Evolutionary conservation across 192 early-diverging fungal species (phyloP), one percentile per base, ranked within the genome.

Genomic region (Coemansia sp.): DNA sequence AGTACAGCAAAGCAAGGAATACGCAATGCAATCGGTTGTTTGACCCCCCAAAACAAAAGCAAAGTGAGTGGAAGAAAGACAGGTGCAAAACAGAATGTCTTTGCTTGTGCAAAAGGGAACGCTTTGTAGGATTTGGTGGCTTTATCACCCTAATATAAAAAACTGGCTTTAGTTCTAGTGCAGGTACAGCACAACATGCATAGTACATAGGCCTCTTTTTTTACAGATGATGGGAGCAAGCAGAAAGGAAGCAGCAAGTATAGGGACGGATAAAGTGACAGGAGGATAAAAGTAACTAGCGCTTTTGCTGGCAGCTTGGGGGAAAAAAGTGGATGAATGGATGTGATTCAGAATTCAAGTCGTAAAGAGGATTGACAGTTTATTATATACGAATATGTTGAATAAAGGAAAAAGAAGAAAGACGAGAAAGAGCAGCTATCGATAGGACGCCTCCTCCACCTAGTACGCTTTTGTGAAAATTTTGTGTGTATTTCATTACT

Each of bases 121-220:
- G 57, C 51, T 54, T 54, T 54, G 57, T 39, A 41, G 38, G 14
- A 41, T 39, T 59, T 59, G 57, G 57, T 59, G 57, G 57, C 57
- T 59, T 59, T 39, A 40, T 40, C 7, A 9, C 7, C 13, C 39
- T 59, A 6, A 40, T 59, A 59, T 8, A 59, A 59, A 41, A 41
- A 38, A 38, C 46, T 48, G 51, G 20, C 51, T 17, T 59, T 59
- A 59, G 57, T 10, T 25, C 39, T 59, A 59, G 57, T 56, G 54
- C 54, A 56, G 54, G 54, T 38, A 22, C 20, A 32, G 54, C 57
- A 59, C 57, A 40, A 39, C 11, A 59, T 59, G 57, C 57, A 59
- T 59, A 4, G 57, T 59, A 59, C 16, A 59, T 25, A 12, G 25
- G 14, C 12, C 32, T 25, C 25, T 25, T 25, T 25, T 25, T 25